Base-by-base conservation (phyloP, 306 rosid genomes). In the Pterocarpus santalinus region DNA sequence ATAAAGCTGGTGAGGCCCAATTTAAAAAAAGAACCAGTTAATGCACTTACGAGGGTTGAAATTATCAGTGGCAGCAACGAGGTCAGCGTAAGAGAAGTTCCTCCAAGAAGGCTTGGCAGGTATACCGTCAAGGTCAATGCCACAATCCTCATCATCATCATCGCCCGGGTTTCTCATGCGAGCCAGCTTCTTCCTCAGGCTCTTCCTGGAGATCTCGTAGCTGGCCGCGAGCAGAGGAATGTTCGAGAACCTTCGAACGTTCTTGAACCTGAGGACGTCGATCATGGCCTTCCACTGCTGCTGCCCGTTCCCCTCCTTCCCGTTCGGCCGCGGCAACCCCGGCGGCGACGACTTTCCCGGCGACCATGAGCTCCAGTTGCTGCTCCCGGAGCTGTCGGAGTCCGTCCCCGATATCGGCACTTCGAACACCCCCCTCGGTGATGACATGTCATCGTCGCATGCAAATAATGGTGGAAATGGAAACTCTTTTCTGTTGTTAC, bases 381-480 rank as follows among this genome's bases (percentile, higher is more conserved):
- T 80, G 65, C 85, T 85, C 2, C 76, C 89, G 0, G 83, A 84
- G 72, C 77, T 72, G 57, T 88, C 96, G 1, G 91, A 89, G 36
- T 90, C 96, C 0, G 87, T 85, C 5, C 88, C 89, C 39, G 75
- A 51, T 22, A 82, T 60, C 0, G 85, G 86, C n/a, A 84, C 87
- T 60, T 92, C 97, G 16, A 95, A 64, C 13, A 95, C 96, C 3
- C 88, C 89, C 77, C 91, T 90, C 1, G 99, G 97, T 8, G 99
- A 82, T 16, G 56, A 6, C 44, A 79, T 2, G 12, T 87, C 90
- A 1, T 78, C 90, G 5, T 80, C 85, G 36, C 68, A 38, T 1
- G 69, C 4, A 22, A 22, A 22, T 22, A 22, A 22, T 10, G 7
- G 9, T 5, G 28, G 22, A 55, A 2, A 55, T 16, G 28, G 58